Evolutionary conservation across 2,329 filamentous ascomycete genomes (phyloP), one percentile per base, ranked within the genome.

Genomic region (Diplodia sapinea): DNA sequence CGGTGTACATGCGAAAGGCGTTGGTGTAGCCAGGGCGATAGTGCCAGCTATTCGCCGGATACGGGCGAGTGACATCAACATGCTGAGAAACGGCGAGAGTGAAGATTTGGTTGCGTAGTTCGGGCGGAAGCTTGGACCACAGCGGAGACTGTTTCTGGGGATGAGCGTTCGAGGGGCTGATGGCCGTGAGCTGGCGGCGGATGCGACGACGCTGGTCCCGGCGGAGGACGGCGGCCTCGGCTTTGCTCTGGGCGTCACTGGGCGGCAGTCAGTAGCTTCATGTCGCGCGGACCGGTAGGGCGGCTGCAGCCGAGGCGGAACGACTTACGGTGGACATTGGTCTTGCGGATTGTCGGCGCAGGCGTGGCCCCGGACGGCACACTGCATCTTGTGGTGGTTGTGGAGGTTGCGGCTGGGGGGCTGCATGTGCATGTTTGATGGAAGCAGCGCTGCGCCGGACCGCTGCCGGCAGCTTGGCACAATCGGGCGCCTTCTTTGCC

Each of bases 11-110:
- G 68, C 61, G 70, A 17, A 68, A 70, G 15, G 73, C 73, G 62
- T 75, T 69, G 2, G 75, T 74, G 69, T 80, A 78, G 56, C 70
- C 72, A 2, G 71, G 71, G 1, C 71, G 68, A 7, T 54, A 66
- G 38, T 68, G 69, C 51, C 72, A 70, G 26, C 66, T 70, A 17
- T 71, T 52, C 15, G 36, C 11, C 4, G 23, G 26, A 65, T 72
- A 72, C 11, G 61, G 59, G 29, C 68, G 68, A 2, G 59, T 56
- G 12, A 67, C 62, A 33, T 70, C 68, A 12, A 69, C 52, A 50
- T 72, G 72, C 36, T 72, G 70, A 9, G 62, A 59, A 23, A 73
- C 49, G 17, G 68, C 72, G 13, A 73, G 69, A 4, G 36, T 43
- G 63, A 73, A 73, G 47, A 73, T 73, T 33, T 72, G 62, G 26